Evolutionary conservation across 495 filamentous ascomycete genomes (phyloP), one percentile per base, ranked within the genome.

Genomic region (Daldinia childiae): DNA sequence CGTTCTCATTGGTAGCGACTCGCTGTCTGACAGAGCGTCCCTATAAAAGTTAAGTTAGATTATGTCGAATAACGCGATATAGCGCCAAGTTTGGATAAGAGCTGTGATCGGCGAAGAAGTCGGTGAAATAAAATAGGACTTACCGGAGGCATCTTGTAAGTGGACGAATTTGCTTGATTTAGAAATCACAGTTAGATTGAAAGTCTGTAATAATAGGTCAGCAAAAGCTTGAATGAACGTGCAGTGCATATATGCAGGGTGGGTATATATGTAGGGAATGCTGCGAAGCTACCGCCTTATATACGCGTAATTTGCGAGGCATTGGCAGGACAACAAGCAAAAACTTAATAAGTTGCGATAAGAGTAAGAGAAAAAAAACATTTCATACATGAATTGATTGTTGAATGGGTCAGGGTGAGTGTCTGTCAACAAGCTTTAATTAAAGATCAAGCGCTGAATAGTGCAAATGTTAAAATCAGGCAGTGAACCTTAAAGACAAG

Each of bases 1-100:
- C 95, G 76, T 97, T 97, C 81, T 97, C 93, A 78, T 98, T 95
- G 74, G 90, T 90, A 66, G 90, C 81, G 71, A 87, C 86, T 81
- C 93, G 89, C 48, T 70, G 74, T 62, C 74, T 76, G 50, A 73
- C 73, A 68, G 80, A 68, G 62, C 78, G 78, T 77, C 75, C 70
- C 78, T 82, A 55, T 7, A 59, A 19, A 19, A 12, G 64, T 39
- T 26, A 26, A 2, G 69, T 76, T 41, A 76, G 70, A 59, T 24
- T 38, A 19, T 17, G 30, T 66, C 30, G 30, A 62, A 27, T 7
- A 26, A 65, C 45, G 64, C 66, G 57, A 43, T 50, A 45, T 43
- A 19, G 24, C 29, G 29, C 32, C 41, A 65, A 60, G 59, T 58
- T 34, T 12, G 61, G 62, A 24, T 39, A 21, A 21, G n/a, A 14